Conservation (phyloP, 768 basidiomycete genomes). For the Tulasnella sp. region DNA sequence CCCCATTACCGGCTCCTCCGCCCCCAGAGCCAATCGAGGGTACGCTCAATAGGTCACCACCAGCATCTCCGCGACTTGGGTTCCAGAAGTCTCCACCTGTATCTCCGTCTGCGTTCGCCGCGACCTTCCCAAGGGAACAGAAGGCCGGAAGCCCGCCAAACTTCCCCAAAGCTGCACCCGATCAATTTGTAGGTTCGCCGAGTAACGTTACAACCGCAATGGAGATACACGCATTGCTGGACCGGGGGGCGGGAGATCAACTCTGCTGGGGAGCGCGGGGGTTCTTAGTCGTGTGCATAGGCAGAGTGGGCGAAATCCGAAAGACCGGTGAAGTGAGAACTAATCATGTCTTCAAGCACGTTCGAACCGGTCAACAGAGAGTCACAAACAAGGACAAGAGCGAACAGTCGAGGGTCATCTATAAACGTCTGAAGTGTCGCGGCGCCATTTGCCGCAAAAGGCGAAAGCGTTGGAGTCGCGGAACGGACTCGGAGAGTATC, state of each 20-base stretch:
- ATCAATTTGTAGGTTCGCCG: not conserved
- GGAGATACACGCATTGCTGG: not conserved
- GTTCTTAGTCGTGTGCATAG: not conserved
- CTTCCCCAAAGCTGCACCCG: not conserved
- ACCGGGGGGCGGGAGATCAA: not conserved
- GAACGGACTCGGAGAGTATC: too few species aligned
- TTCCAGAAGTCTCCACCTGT: not conserved
- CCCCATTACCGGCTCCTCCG: slow-evolving; percentile 13
- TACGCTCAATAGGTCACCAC: not conserved
- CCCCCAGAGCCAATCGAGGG: slow-evolving; percentile 4
- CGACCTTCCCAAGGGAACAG: not conserved
- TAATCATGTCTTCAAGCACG: slow-evolving; percentile 50
- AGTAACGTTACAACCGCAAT: not conserved
- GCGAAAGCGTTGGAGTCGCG: not conserved
- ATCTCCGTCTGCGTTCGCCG: not conserved
- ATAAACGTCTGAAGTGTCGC: not conserved
- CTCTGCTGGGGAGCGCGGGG: not conserved
- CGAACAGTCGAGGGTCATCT: slow-evolving; percentile 32
- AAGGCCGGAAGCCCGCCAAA: not conserved
- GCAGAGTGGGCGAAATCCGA: not conserved
- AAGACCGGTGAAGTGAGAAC: not conserved
- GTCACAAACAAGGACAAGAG: slow-evolving; percentile 63
- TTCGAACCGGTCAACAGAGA: slow-evolving; percentile 79
- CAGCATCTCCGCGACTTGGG: not conserved
- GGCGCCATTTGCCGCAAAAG: not conserved